Percentiles rank a stretch among this genome's conserved stretches.
These are phyloP conservation scores for Venturia carpophila DNA, from an alignment of 2,329 filamentous ascomycete genomes.

Conservation along the genomic window DNA sequence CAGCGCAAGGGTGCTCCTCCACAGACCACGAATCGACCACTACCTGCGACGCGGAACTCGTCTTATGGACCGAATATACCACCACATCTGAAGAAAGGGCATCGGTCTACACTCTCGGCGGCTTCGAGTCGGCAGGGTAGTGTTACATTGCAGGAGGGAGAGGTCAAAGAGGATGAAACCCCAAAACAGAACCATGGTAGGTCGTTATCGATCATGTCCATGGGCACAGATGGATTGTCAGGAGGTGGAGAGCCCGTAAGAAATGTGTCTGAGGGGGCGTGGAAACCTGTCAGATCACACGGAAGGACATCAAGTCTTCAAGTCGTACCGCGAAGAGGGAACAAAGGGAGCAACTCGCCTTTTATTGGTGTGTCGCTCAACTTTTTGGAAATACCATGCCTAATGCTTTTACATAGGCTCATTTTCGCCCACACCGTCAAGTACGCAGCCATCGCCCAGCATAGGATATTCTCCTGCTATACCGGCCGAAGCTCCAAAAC, in stretches of 20 bases:
- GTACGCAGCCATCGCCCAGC: constrained; percentile 1
- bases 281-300: constrained; percentile 50
- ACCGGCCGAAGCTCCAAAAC: constrained; percentile 13
- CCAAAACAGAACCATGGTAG: constrained; percentile 33
- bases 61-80: constrained; percentile 17
- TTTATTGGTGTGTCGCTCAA: constrained; percentile 26
- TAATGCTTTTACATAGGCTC: neutral
- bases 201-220: constrained; percentile 43
- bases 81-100: constrained; percentile 9
- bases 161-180: constrained; percentile 4
- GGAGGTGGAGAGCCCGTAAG: constrained; percentile 6
- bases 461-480: neutral
- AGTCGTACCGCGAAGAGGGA: constrained; percentile 46
- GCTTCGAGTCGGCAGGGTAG: neutral
- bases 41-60: constrained; percentile 3
- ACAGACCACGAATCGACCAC: neutral
- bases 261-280: constrained; percentile 3
- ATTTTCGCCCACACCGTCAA: neutral
- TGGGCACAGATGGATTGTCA: constrained; percentile 35
- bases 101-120: neutral
- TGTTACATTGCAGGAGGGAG: constrained; percentile 20
- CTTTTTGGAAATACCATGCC: neutral
- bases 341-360: constrained; percentile 21
- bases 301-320: constrained; percentile 75
- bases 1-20: constrained; percentile 10